Base-by-base conservation (phyloP, 805 yeast species). In the Ogataea haglerorum region DNA sequence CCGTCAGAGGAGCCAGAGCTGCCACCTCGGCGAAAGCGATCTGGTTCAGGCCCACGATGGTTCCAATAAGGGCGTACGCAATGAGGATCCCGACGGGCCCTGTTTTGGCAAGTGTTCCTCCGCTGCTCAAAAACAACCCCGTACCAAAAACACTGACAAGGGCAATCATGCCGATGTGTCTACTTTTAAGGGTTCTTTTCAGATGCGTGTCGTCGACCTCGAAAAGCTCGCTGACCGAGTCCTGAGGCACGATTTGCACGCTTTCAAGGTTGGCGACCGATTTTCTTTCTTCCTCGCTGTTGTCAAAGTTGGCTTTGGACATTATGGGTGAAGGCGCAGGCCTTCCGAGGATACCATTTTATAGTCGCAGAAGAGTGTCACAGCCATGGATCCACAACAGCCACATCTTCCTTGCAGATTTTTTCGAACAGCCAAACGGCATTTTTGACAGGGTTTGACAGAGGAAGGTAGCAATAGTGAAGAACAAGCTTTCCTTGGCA, bases 61-160 rank as follows among this genome's bases (percentile, higher is more conserved):
- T 32, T 3, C 85, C 80, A 56, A 83, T 73, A 38, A 78, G 60
- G n/a, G 75, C 48, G 56, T 82, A 84, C 5, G 86, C 76, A 14
- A 77, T 62, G 30, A 84, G 69, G 30, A 76, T 51, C 19, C 75
- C 74, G 1, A 47, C 56, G 4, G 60, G 60, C 21, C 60, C 60
- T 28, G 52, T 38, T 8, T 52, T 48, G 10, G 60, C 43, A 40
- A 69, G 55, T 1, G 68, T 68, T 24, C 66, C 64, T 34, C 78
- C 78, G 25, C 72, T 61, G 43, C 78, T 77, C 22, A 74, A 65
- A 42, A 74, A 70, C 36, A 73, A 60, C 32, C 78, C 79, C n/a
- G 86, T 79, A 59, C 88, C 87, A 48, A 82, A 78, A 45, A 81
- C 72, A 52, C 86, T 85, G 46, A 85, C 88, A 38, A 82, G 72